Percentiles rank a stretch among this genome's conserved stretches.
phyloP scores from a whole-genome alignment of 2,329 filamentous ascomycete genomes.

The Penicillium capsulatum region DNA sequence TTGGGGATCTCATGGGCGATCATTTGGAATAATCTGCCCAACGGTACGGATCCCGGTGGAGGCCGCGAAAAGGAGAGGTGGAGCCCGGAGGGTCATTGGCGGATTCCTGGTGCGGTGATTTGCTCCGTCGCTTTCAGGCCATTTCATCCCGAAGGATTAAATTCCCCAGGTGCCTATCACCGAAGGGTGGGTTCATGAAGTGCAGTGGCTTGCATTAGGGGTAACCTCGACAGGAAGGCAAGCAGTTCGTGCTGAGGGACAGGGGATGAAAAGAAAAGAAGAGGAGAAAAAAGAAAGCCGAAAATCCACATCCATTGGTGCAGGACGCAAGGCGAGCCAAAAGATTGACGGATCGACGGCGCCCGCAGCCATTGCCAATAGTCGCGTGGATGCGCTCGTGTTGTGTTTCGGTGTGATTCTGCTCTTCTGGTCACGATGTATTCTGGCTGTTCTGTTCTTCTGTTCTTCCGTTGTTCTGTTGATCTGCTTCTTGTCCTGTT shows the following conservation, averaged over 20 bases:
- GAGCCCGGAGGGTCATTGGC: constrained; percentile 3
- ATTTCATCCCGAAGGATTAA: too few relatives aligned
- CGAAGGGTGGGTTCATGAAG: background rate
- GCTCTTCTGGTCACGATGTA: too few relatives aligned
- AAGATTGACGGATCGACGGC: constrained; percentile 36
- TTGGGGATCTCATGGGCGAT: constrained; percentile 35
- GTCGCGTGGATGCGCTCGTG: constrained; percentile 28
- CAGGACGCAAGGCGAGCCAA: constrained; percentile 28
- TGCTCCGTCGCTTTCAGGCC: too few relatives aligned
- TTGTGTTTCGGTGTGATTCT: too few relatives aligned
- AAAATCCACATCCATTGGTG: background rate
- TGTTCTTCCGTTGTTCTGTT: too few relatives aligned
- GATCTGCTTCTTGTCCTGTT: too few relatives aligned
- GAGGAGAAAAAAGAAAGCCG: constrained; percentile 24
- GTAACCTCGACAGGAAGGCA: constrained; percentile 10
- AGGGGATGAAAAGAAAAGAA: background rate
- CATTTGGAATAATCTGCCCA: constrained; percentile 17
- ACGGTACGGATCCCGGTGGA: constrained; percentile 11
- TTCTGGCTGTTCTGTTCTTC: too few relatives aligned
- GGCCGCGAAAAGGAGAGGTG: constrained; percentile 2
- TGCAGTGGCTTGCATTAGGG: constrained; percentile 32
- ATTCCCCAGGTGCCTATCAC: background rate
- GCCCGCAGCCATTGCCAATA: constrained; percentile 38
- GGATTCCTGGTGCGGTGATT: too few relatives aligned
- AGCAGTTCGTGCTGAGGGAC: constrained; percentile 2